Base-by-base conservation (phyloP, 129 eudicot genomes). In the Mikania micrantha region DNA sequence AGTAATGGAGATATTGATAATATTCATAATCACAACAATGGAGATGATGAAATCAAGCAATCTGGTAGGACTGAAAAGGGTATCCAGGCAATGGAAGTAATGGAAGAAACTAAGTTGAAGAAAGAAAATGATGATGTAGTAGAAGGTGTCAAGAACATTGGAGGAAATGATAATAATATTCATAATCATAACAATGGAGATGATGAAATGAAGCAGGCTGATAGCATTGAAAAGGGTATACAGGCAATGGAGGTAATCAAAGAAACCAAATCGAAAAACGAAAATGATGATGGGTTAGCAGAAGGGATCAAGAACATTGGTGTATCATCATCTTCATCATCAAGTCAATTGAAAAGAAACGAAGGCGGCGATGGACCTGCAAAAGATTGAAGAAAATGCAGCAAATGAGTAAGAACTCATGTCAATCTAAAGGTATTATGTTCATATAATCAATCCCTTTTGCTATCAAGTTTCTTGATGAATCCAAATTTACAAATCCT, bases 161-260 rank as follows among this genome's bases (percentile, higher is more conserved):
- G 34, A 9, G 19, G 9, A 1, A 17, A 62, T 22, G 13, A 39
- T 39, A 63, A 63, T 17, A 66, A 66, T 10, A 13, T 24, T 27
- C 32, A 53, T 24, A n/a, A n/a, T n/a, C 22, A 53, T 17, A 53
- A 22, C 60, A 73, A 64, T 13, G 49, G 35, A 10, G 69, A 73
- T 59, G 22, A 9, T 22, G 79, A 75, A 35, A 10, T 22, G 17
- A 75, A 75, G 42, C 74, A 67, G 59, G n/a, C 70, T 47, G 80
- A 47, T 25, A 35, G 53, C 19, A 4, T n/a, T 17, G 74, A 57
- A 47, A 67, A n/a, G n/a, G n/a, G n/a, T n/a, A n/a, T n/a, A n/a
- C n/a, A n/a, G n/a, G n/a, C n/a, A n/a, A n/a, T n/a, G n/a, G n/a
- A n/a, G n/a, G n/a, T 47, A 6, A 7, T 8, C 7, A 29, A 32